A percentile compares a stretch with the other conserved stretches of the same genome.
These are phyloP conservation scores for Magnolia sinica DNA, from an alignment of 164 flowering plant species.

Conservation along the genomic window DNA sequence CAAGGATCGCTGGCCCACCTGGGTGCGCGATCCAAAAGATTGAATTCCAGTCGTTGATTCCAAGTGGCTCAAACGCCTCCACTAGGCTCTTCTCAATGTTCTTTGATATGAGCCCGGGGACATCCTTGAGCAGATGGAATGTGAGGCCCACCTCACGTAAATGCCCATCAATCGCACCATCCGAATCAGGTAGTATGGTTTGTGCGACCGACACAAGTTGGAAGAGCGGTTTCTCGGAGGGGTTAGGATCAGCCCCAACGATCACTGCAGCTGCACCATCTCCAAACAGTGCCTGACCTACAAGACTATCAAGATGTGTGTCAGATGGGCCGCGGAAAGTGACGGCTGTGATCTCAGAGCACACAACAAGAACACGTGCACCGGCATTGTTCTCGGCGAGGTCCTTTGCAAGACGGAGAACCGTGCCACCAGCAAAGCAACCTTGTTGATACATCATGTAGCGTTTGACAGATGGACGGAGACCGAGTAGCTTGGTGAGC, in stretches of 20 bases:
- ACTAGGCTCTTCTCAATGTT: conserved; percentile 14
- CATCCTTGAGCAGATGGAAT: conserved; percentile 17
- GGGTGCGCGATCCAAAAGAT: conserved; percentile 19
- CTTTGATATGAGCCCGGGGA: conserved; percentile 14
- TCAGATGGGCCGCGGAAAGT: conserved; percentile 8
- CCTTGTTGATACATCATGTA: not conserved
- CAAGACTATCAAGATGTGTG: conserved; percentile 17
- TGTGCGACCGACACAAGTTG: conserved; percentile 13
- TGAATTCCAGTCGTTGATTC: conserved; percentile 19
- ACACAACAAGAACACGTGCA: not conserved
- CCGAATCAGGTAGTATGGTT: conserved; percentile 10
- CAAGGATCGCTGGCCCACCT: conserved; percentile 17
- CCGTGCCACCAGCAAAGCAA: not conserved
- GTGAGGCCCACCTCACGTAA: conserved; percentile 18
- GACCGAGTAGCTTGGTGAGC: not conserved
- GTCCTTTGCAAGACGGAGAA: not conserved
- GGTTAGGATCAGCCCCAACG: conserved; percentile 12
- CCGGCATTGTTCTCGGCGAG: not conserved
- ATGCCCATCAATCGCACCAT: conserved; percentile 14
- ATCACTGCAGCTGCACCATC: conserved; percentile 19
- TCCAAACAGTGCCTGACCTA: conserved; percentile 18
- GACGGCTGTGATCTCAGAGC: conserved; percentile 35
- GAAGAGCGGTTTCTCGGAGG: conserved; percentile 7
- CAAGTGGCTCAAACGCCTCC: conserved; percentile 14
- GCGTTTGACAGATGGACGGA: not conserved